Percentiles rank a stretch among this genome's conserved stretches.
phyloP scores from a whole-genome alignment of 2,329 filamentous ascomycete species.

The Alternaria brassicae region DNA sequence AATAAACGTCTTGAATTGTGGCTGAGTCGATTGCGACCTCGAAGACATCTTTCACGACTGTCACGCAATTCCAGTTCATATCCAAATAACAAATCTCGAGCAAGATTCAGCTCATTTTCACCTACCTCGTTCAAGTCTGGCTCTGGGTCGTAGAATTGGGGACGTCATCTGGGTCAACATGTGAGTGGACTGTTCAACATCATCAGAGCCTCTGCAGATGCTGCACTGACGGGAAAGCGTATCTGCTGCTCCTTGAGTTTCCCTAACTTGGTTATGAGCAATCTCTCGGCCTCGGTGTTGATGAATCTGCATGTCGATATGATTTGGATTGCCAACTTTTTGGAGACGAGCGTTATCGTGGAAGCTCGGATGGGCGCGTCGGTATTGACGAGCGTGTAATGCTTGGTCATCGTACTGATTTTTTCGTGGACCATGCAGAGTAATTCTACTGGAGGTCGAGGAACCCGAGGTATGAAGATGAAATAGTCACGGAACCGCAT shows the following conservation, averaged over 20 bases:
- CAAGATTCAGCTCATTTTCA: neutral
- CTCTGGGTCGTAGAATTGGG: neutral
- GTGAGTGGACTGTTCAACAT: neutral
- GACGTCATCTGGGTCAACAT: neutral
- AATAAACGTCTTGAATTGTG: neutral
- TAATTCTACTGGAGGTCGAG: too few relatives aligned
- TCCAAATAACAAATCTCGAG: neutral
- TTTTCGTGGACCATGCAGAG: too few relatives aligned
- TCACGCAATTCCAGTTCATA: neutral
- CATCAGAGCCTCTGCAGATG: neutral
- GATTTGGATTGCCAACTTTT: neutral
- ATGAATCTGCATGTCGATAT: neutral
- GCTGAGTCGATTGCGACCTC: neutral
- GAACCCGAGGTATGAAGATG: too few relatives aligned
- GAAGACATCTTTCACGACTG: neutral
- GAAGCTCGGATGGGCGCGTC: neutral
- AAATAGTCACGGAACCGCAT: too few relatives aligned
- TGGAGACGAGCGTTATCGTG: neutral
- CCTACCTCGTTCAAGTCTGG: neutral
- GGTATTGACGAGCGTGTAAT: neutral
- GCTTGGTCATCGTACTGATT: neutral
- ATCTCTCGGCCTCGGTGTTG: neutral
- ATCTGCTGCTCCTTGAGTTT: neutral
- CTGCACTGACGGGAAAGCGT: neutral
- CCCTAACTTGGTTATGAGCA: neutral